Evolutionary conservation across 1,284 basidiomycete species (phyloP), one percentile per base, ranked within the genome.

Genomic region (Cryptococcus wingfieldii): DNA sequence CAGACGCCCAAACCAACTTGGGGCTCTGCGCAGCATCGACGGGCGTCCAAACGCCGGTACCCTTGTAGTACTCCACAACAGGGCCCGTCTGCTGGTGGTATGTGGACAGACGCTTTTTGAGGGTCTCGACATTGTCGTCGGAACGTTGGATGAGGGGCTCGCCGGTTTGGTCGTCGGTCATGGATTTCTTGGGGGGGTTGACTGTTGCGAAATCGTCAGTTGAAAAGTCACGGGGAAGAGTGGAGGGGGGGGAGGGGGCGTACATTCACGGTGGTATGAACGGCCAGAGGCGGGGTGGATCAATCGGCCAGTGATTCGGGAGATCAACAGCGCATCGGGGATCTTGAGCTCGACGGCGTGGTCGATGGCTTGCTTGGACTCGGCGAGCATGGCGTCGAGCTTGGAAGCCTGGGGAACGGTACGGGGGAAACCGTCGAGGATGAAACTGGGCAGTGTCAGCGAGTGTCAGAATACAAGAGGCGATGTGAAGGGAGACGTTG

Each of bases 371-470:
- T 97, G 91, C 68, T 88, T 85, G 72, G 90, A 86, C 14, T 72
- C 76, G 19, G 80, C 72, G 49, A 98, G 84, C 95, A 98, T 98
- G 62, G 81, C 79, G 76, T 97, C 95, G 61, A 98, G 86, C 79
- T 97, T 98, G 79, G 93, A 85, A 5, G 95, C 96, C 74, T 98
- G 96, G 89, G 86, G 41, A 42, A 97, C 91, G 14, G 95, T 98
- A 50, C 96, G 89, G 38, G 95, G 95, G 85, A 98, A 98, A 19
- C 95, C 95, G 72, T 98, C 95, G 49, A 98, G 83, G 62, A 98
- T 96, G 79, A 98, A 98, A 47, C 93, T 96, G 8, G 14, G 8
- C 2, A 28, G 25, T 46, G 44, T 25, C 18, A 46, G 27, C 7
- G 14, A 9, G 10, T 12, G 34, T 16, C 31, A 38, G 6, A 23